Conservation (phyloP, 352 stramenopile species). For the Phytophthora sp. region DNA sequence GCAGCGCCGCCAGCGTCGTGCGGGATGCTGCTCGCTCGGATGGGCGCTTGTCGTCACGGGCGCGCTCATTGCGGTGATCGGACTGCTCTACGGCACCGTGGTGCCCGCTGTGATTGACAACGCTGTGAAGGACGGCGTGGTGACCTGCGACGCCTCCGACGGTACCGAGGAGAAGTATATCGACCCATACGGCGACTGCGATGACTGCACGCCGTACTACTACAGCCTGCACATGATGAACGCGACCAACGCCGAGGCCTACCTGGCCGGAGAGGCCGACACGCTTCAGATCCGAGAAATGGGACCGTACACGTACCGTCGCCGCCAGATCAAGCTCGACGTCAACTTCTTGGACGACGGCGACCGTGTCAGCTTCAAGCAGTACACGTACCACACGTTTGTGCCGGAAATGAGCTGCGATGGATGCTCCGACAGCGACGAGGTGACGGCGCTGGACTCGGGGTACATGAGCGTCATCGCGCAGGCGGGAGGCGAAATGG, state of each 20-base stretch:
- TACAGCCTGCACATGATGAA: conserved; percentile 55
- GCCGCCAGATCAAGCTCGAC: conserved; percentile 58
- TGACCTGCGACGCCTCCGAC: conserved; percentile 46
- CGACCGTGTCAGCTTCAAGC: conserved; percentile 62
- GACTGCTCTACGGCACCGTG: conserved; percentile 52
- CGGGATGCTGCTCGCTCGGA: conserved; percentile 47
- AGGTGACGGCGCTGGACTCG: conserved; percentile 53
- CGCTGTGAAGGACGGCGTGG: conserved; percentile 46
- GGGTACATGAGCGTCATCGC: conserved; percentile 79
- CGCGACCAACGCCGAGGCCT: conserved; percentile 46
- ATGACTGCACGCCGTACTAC: conserved; percentile 71
- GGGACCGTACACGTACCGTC: conserved; percentile 71
- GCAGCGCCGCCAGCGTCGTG: conserved; percentile 6
- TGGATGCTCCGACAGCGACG: conserved; percentile 55
- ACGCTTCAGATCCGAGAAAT: conserved; percentile 69
- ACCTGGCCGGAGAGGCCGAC: conserved; percentile 44
- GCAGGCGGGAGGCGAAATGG: conserved; percentile 59
- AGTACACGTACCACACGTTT: conserved; percentile 76
- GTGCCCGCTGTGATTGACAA: conserved; percentile 55
- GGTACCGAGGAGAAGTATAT: conserved; percentile 42
- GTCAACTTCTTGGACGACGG: conserved; percentile 56
- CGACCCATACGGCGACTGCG: conserved; percentile 63
- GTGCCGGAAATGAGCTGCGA: conserved; percentile 51
- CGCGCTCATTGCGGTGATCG: conserved; percentile 42
- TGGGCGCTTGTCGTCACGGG: conserved; percentile 41